These are phyloP conservation scores for Fusarium vanettenii DNA, from an alignment of 2,329 filamentous ascomycete genomes.

Conservation along the genomic window DNA sequence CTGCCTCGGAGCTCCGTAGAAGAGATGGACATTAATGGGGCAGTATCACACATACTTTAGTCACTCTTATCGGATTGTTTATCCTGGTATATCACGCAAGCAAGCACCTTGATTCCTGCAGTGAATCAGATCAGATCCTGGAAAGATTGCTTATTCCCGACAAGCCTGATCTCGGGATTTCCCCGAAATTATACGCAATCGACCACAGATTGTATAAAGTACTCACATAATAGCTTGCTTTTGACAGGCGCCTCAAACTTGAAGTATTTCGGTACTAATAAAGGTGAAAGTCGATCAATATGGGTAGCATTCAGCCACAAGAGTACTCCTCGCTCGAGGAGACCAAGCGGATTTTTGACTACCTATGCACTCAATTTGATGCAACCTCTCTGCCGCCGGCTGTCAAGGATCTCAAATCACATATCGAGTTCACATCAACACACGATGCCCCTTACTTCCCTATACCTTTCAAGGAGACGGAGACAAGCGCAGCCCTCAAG, in stretches of 20 bases:
- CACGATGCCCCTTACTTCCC: conserved; percentile 57
- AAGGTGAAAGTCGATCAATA: neutral
- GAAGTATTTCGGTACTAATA: neutral
- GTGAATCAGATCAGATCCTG: neutral
- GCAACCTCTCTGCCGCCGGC: conserved; percentile 44
- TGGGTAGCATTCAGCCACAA: conserved; percentile 25
- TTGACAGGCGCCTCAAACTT: neutral
- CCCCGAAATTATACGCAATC: conserved; percentile 7
- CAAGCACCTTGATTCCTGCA: neutral
- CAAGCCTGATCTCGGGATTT: neutral
- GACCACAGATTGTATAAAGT: conserved; percentile 21
- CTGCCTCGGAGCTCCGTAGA: neutral
- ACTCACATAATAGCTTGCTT: conserved; percentile 7
- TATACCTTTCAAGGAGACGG: conserved; percentile 60
- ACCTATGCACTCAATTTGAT: conserved; percentile 42
- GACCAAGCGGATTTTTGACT: conserved; percentile 34
- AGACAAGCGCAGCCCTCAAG: conserved; percentile 57
- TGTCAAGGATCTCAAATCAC: conserved; percentile 36
- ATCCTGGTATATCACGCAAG: neutral
- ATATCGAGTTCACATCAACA: conserved; percentile 49
- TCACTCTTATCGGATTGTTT: neutral
- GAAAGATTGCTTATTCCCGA: conserved; percentile 5
- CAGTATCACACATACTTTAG: neutral
- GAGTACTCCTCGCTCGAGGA: conserved; percentile 38
- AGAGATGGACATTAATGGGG: neutral